Evolutionary conservation across 768 basidiomycete species (phyloP).

Genomic region (Termitomyces sp.): DNA sequence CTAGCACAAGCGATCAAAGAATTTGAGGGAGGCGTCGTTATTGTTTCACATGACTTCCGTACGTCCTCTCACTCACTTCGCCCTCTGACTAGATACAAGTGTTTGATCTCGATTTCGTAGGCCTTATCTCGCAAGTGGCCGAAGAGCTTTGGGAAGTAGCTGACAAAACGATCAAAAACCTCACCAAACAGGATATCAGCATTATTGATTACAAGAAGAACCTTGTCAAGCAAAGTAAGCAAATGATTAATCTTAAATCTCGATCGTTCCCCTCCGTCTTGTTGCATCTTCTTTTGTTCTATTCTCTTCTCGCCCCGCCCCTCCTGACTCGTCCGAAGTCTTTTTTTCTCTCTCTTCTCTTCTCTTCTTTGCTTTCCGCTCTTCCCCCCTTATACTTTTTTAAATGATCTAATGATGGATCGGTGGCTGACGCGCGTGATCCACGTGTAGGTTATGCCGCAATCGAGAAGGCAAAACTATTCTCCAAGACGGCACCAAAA

Average conservation of each 20-base stretch:
- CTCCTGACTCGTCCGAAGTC: not conserved
- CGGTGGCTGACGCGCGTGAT: slow-evolving; percentile 6
- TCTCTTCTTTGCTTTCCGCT: not conserved
- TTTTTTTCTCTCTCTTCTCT: not conserved
- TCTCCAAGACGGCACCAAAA: slow-evolving; percentile 76
- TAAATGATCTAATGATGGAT: not conserved
- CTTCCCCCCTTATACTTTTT: not conserved
- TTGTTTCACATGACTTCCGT: slow-evolving; percentile 99
- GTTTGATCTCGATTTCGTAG: slow-evolving; percentile 28
- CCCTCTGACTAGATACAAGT: not conserved
- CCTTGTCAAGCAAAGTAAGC: slow-evolving; percentile 72
- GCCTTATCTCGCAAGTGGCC: slow-evolving; percentile 95
- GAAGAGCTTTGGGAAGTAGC: slow-evolving; percentile 99
- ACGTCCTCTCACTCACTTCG: not conserved
- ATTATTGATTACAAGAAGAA: slow-evolving; percentile 93
- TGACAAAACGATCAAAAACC: slow-evolving; percentile 85
- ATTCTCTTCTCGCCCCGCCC: not conserved
- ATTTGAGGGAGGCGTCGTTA: slow-evolving; percentile 97
- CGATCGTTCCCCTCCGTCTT: not conserved
- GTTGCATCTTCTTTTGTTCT: not conserved
- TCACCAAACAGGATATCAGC: slow-evolving; percentile 85
- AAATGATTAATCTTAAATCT: not conserved
- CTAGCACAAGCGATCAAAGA: slow-evolving; percentile 93
- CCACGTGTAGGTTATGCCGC: slow-evolving; percentile 59
- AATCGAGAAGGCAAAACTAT: slow-evolving; percentile 90